A percentile compares a stretch with the other conserved stretches of the same genome.
Conservation (phyloP, 139 green algal genomes). For the Micromonas pusilla region DNA sequence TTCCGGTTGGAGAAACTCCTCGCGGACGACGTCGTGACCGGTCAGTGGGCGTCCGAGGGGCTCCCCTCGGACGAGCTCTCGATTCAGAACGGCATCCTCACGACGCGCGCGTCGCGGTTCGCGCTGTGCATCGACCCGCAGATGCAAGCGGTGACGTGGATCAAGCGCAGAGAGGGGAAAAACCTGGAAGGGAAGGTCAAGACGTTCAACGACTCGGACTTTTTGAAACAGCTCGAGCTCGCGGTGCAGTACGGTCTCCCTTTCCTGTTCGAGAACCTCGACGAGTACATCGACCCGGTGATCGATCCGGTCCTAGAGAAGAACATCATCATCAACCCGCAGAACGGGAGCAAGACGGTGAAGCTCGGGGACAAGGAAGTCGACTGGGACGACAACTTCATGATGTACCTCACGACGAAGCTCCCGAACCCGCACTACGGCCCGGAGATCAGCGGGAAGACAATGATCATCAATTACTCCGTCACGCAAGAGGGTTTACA, state of each 20-base stretch:
- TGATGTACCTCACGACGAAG: constrained; percentile 59
- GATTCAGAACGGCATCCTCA: constrained; percentile 81
- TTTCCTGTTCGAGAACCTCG: constrained; percentile 83
- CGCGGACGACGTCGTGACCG: constrained; percentile 64
- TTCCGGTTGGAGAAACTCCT: constrained; percentile 71
- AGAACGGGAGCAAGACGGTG: constrained; percentile 48
- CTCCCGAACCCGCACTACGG: constrained; percentile 56
- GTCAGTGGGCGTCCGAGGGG: constrained; percentile 60
- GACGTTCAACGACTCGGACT: constrained; percentile 80
- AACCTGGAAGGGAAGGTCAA: constrained; percentile 74
- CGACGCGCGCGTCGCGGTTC: constrained; percentile 58
- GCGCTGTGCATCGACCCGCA: constrained; percentile 75
- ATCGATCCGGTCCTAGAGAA: constrained; percentile 84
- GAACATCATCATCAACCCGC: constrained; percentile 43
- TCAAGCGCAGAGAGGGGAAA: constrained; percentile 74
- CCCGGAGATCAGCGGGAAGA: constrained; percentile 61
- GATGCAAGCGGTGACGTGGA: constrained; percentile 72
- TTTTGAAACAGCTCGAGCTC: constrained; percentile 87
- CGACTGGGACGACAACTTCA: constrained; percentile 56
- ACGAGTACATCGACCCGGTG: constrained; percentile 86
- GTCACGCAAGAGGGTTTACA: constrained; percentile 57
- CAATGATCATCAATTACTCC: constrained; percentile 63
- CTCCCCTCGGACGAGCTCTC: constrained; percentile 71
- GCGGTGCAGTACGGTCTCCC: constrained; percentile 82
- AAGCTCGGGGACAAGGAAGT: constrained; percentile 77